Conservation (phyloP, 2,329 filamentous ascomycete genomes). For the Ophiostoma populinum region DNA sequence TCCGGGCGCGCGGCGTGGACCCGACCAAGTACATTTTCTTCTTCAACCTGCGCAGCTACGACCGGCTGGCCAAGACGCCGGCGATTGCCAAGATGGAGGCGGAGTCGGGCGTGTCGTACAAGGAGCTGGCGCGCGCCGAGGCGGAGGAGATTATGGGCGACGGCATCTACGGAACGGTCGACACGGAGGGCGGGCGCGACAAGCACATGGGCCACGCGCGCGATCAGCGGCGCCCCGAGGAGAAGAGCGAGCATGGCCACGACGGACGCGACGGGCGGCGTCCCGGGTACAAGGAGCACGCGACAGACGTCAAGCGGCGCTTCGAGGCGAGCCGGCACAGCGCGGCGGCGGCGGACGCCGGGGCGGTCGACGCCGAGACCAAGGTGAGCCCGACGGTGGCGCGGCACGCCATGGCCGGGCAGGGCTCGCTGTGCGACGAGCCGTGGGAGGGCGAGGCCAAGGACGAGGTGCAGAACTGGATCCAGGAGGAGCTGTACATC, state of each 20-base stretch:
- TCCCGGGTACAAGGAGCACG: slow-evolving; percentile 23
- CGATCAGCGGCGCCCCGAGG: slow-evolving; percentile 18
- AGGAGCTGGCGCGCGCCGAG: slow-evolving; percentile 72
- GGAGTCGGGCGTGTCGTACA: slow-evolving; percentile 62
- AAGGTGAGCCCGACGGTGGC: slow-evolving; percentile 37
- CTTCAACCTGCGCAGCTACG: slow-evolving; percentile 87
- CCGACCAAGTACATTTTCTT: slow-evolving; percentile 71
- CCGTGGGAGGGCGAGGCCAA: slow-evolving; percentile 59
- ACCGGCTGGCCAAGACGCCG: slow-evolving; percentile 72
- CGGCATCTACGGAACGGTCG: slow-evolving; percentile 44
- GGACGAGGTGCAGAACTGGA: slow-evolving; percentile 70
- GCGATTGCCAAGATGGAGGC: slow-evolving; percentile 59
- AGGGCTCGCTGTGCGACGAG: slow-evolving; percentile 46
- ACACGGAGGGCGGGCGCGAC: slow-evolving; percentile 28
- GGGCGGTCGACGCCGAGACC: neutral
- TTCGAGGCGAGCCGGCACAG: slow-evolving; percentile 27
- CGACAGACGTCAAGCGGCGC: slow-evolving; percentile 28
- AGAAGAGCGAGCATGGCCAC: slow-evolving; percentile 18
- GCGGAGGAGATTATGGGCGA: slow-evolving; percentile 75
- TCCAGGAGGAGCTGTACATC: slow-evolving; percentile 92
- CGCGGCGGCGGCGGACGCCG: neutral
- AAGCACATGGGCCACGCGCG: slow-evolving; percentile 28
- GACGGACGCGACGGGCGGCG: slow-evolving; percentile 14
- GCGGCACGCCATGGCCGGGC: slow-evolving; percentile 61
- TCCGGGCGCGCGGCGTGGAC: slow-evolving; percentile 55